Evolutionary conservation across 805 yeast genomes (phyloP).

Genomic region (Deakozyma indianensis): DNA sequence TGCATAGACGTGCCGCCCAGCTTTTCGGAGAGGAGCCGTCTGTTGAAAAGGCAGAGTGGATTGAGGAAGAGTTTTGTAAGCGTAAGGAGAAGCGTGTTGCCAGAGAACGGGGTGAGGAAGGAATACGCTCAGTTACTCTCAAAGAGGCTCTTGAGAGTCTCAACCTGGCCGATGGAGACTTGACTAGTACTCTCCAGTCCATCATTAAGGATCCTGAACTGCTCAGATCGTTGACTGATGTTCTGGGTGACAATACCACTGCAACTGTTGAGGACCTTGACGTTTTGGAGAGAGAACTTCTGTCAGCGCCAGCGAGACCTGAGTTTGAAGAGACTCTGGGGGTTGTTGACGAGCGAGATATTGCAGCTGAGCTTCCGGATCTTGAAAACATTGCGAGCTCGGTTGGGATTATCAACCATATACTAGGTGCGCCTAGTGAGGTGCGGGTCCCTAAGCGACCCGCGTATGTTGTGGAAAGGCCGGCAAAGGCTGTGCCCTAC

Average conservation of each 20-base stretch:
- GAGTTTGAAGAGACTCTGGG: not conserved
- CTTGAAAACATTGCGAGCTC: not conserved
- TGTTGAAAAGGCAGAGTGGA: slow-evolving; percentile 49
- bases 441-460: not conserved
- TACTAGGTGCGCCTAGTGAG: not conserved
- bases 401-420: not conserved
- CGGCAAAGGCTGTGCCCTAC: not conserved
- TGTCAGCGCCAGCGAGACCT: not conserved
- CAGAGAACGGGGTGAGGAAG: slow-evolving; percentile 13
- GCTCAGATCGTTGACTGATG: slow-evolving; percentile 1
- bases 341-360: not conserved
- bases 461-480: not conserved
- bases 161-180: not conserved
- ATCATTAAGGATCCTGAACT: not conserved
- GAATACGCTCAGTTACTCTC: not conserved
- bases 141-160: not conserved
- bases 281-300: not conserved
- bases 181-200: not conserved
- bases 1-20: slow-evolving; percentile 53
- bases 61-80: slow-evolving; percentile 53
- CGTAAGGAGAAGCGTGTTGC: slow-evolving; percentile 47
- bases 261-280: not conserved
- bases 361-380: not conserved
- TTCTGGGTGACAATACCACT: not conserved
- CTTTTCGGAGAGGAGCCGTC: slow-evolving; percentile 51